phyloP scores from a whole-genome alignment of 495 filamentous ascomycete genomes.

The Astrothelium subdiscretum region DNA sequence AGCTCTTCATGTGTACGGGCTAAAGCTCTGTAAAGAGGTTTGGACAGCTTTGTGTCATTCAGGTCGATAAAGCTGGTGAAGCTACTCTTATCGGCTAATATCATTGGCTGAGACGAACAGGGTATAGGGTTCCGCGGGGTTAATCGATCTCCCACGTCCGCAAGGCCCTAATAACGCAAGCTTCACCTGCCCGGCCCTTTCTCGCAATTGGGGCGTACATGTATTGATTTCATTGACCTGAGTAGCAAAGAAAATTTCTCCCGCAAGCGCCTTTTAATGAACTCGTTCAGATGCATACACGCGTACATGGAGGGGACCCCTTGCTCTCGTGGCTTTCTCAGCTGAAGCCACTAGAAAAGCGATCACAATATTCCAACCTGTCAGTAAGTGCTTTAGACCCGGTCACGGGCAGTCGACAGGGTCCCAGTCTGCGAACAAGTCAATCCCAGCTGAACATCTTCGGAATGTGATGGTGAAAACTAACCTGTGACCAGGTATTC shows the following conservation, averaged over 20 bases:
- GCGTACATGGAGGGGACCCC: neutral
- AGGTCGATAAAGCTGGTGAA: neutral
- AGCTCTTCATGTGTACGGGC: neutral
- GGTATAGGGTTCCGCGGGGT: neutral
- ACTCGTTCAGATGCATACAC: neutral
- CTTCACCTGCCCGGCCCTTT: neutral
- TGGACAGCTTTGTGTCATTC: neutral
- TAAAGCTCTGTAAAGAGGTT: neutral
- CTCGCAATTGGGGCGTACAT: too few species aligned
- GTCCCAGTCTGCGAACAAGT: slow-evolving; percentile 21
- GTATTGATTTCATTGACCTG: too few species aligned
- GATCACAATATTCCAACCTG: neutral
- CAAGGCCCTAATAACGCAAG: neutral
- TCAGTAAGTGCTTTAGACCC: neutral
- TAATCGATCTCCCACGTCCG: neutral
- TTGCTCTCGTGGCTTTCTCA: neutral
- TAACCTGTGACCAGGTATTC: slow-evolving; percentile 54
- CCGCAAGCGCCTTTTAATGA: too few species aligned
- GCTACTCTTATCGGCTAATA: neutral
- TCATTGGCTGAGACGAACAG: neutral
- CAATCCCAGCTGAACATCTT: neutral
- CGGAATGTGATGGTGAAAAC: slow-evolving; percentile 5
- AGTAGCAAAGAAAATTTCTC: too few species aligned
- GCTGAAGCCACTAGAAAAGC: slow-evolving; percentile 1
- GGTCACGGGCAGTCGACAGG: slow-evolving; percentile 19